phyloP scores from a whole-genome alignment of 345 rosid genomes.

The Kernera saxatilis region DNA sequence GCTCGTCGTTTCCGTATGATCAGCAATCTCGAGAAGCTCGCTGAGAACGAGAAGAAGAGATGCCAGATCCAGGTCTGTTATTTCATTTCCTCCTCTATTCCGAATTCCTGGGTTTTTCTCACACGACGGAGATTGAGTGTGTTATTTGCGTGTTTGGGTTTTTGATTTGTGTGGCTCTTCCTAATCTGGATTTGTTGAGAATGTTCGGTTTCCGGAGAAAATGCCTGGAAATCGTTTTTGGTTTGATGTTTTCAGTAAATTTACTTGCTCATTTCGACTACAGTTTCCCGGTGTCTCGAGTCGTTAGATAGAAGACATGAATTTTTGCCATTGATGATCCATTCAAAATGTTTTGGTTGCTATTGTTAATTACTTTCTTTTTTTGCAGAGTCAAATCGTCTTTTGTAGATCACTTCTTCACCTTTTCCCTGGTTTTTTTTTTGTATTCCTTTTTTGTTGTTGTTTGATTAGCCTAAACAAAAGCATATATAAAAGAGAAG shows the following conservation, averaged over 20 bases:
- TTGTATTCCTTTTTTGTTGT: not conserved
- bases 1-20: slow-evolving; percentile 75
- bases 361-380: not conserved
- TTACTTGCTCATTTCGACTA: not conserved
- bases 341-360: not conserved
- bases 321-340: slow-evolving; percentile 1
- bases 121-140: slow-evolving; percentile 20
- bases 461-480: too few relatives aligned
- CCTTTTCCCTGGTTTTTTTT: not conserved
- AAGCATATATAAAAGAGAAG: not conserved
- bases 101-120: not conserved
- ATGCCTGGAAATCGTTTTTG: not conserved
- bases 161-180: not conserved
- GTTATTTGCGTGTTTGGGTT: not conserved
- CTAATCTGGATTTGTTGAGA: not conserved
- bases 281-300: not conserved
- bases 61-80: slow-evolving; percentile 59
- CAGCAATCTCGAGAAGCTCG: slow-evolving; percentile 62
- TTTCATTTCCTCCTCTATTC: not conserved
- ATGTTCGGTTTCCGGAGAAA: slow-evolving; percentile 7
- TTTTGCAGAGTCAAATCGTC: not conserved
- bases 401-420: not conserved
- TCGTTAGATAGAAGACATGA: too few relatives aligned
- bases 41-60: slow-evolving; percentile 55
- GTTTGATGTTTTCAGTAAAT: not conserved